phyloP scores from a whole-genome alignment of 1,284 basidiomycete species.

The Ceratobasidium sp. region DNA sequence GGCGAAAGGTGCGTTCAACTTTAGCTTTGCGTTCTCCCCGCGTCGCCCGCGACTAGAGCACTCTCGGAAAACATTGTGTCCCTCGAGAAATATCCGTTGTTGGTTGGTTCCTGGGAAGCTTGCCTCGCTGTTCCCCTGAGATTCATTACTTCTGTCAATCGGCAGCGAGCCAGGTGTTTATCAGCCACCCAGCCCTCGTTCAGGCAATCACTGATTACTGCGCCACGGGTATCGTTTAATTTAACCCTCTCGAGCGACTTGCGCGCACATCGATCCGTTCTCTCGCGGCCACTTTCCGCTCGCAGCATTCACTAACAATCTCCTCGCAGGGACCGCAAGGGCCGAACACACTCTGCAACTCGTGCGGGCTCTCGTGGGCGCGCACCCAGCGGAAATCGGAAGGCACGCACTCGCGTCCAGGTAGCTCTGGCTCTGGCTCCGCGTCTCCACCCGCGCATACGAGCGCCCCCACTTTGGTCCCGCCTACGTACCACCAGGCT shows the following conservation, averaged over 20 bases:
- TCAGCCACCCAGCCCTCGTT: conserved; percentile 26
- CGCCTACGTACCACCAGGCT: conserved; percentile 29
- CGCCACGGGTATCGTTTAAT: conserved; percentile 36
- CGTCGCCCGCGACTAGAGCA: no score
- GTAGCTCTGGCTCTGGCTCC: conserved; percentile 21
- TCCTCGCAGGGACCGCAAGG: conserved; percentile 20
- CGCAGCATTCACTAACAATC: conserved; percentile 21
- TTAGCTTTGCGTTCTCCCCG: no score
- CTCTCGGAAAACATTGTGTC: no score
- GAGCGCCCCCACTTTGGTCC: conserved; percentile 1
- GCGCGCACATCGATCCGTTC: neutral
- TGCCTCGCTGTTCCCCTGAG: neutral
- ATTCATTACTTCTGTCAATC: conserved; percentile 28
- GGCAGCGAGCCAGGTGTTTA: conserved; percentile 18
- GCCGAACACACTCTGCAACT: conserved; percentile 39
- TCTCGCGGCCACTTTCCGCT: neutral
- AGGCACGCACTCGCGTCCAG: conserved; percentile 17
- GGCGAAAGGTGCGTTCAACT: conserved; percentile 39
- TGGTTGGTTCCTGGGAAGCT: neutral
- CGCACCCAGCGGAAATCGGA: conserved; percentile 38
- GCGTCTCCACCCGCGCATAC: no score
- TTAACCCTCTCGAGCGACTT: conserved; percentile 32
- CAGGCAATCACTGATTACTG: conserved; percentile 7
- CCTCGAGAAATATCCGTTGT: no score
- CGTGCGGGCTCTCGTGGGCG: conserved; percentile 38